Conservation (phyloP, 257 asterid species). For the Petrea volubilis region DNA sequence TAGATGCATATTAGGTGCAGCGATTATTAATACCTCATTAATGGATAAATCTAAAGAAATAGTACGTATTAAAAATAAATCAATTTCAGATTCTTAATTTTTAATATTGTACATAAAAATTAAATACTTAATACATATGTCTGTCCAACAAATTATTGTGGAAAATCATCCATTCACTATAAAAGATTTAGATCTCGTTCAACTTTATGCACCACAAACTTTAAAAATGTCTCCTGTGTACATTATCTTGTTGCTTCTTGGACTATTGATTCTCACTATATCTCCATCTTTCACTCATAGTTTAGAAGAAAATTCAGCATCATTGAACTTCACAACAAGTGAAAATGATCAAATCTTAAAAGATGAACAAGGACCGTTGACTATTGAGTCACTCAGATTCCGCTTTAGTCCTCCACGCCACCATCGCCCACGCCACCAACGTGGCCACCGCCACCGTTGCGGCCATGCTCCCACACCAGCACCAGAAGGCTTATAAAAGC, state of each 20-base stretch:
- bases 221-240: constrained; percentile 15
- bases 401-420: no score
- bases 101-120: not conserved
- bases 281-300: not conserved
- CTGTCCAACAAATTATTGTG: not conserved
- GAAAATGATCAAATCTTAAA: not conserved
- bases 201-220: not conserved
- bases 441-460: no score
- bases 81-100: not conserved
- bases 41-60: no score
- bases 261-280: not conserved
- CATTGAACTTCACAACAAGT: not conserved
- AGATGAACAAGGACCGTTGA: not conserved
- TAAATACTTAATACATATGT: not conserved
- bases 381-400: not conserved
- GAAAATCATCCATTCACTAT: not conserved
- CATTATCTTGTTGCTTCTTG: not conserved
- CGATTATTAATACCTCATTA: no score
- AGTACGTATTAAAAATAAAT: not conserved
- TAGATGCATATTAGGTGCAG: no score
- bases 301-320: not conserved
- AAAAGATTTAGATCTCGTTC: not conserved
- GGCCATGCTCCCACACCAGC: constrained; percentile 1
- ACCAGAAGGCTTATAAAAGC: not conserved
- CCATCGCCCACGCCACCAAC: not conserved